A percentile compares a stretch with the other conserved stretches of the same genome.
These are phyloP conservation scores for Ogataea neopini DNA, from an alignment of 805 yeast species.

Conservation along the genomic window DNA sequence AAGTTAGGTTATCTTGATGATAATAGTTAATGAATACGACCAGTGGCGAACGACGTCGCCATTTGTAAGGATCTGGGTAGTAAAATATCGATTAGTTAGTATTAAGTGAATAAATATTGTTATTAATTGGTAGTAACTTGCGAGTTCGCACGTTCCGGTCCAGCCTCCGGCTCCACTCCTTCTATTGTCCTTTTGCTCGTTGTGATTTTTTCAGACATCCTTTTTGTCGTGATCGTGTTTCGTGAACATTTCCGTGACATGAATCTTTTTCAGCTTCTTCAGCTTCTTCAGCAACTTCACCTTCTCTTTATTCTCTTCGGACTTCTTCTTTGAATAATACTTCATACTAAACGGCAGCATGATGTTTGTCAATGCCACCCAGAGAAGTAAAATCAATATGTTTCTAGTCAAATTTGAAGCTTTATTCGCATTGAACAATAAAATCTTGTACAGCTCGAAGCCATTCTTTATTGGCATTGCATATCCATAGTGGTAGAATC, in stretches of 20 bases:
- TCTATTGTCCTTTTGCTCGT: too few relatives aligned
- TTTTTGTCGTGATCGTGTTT: neutral
- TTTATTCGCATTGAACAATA: slow-evolving; percentile 56
- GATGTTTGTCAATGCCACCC: slow-evolving; percentile 55
- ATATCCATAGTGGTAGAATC: slow-evolving; percentile 64
- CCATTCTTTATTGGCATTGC: slow-evolving; percentile 66
- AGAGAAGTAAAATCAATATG: slow-evolving; percentile 55
- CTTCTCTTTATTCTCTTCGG: slow-evolving; percentile 16
- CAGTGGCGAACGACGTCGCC: too few relatives aligned
- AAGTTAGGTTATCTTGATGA: neutral
- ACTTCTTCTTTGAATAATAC: slow-evolving; percentile 19
- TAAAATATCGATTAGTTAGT: too few relatives aligned
- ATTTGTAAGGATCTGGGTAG: too few relatives aligned
- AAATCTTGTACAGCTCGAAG: slow-evolving; percentile 54
- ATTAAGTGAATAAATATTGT: too few relatives aligned
- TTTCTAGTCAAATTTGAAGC: slow-evolving; percentile 57
- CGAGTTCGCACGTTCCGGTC: too few relatives aligned
- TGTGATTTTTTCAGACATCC: neutral
- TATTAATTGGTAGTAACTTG: too few relatives aligned
- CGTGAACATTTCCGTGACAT: slow-evolving; percentile 1
- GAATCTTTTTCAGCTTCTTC: slow-evolving; percentile 9
- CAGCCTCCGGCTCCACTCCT: too few relatives aligned
- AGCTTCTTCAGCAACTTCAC: slow-evolving; percentile 17
- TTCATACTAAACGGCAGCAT: slow-evolving; percentile 40
- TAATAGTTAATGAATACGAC: neutral